phyloP scores from a whole-genome alignment of 176 grass and related monocot genomes.

The Oryza punctata region DNA sequence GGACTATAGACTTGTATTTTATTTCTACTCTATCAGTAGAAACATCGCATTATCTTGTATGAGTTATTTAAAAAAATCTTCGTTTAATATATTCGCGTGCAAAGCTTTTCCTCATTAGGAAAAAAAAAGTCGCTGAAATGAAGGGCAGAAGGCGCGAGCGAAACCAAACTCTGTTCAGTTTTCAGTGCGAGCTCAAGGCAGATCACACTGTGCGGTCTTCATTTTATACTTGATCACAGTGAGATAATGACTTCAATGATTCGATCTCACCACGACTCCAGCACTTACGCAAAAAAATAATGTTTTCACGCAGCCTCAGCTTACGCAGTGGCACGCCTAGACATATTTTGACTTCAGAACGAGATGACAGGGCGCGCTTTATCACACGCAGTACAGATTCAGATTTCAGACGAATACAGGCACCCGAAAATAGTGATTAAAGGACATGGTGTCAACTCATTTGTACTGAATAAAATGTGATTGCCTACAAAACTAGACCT shows the following conservation, averaged over 20 bases:
- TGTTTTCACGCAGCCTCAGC: neutral
- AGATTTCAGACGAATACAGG: conserved; percentile 5
- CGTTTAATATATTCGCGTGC: too few species aligned
- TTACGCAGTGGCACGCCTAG: conserved; percentile 10
- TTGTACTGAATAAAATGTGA: conserved; percentile 23
- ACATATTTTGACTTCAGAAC: conserved; percentile 14
- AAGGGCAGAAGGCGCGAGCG: neutral
- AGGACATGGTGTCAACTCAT: conserved; percentile 13
- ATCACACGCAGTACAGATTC: neutral
- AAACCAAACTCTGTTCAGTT: neutral
- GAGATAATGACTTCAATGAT: conserved; percentile 28
- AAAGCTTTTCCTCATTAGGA: too few species aligned
- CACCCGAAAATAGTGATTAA: neutral
- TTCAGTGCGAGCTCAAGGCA: neutral
- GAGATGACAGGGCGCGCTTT: neutral
- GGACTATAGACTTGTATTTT: too few species aligned
- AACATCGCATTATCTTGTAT: too few species aligned
- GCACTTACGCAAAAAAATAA: neutral
- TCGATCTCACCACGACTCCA: neutral
- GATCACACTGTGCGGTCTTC: conserved; percentile 21
- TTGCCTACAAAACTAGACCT: conserved; percentile 33
- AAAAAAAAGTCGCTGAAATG: neutral
- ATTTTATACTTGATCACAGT: conserved; percentile 42
- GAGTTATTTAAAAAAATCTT: too few species aligned
- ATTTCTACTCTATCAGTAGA: too few species aligned